Percentiles rank a stretch among this genome's conserved stretches.
These are phyloP conservation scores for Nannochloropsis oceanica DNA, from an alignment of 108 stramenopile species.

Conservation along the genomic window DNA sequence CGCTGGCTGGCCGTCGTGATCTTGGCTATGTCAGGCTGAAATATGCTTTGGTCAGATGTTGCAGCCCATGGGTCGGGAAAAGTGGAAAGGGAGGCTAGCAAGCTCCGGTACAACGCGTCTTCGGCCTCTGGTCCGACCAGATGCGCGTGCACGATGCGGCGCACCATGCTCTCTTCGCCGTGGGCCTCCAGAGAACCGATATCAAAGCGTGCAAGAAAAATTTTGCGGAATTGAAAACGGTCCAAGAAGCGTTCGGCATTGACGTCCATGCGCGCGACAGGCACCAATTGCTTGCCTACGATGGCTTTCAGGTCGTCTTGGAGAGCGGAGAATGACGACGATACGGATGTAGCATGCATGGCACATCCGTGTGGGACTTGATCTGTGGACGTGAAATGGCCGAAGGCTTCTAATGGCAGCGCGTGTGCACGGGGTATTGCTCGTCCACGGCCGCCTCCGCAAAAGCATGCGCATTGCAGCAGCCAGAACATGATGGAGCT, in stretches of 20 bases:
- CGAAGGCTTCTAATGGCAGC: too few species aligned
- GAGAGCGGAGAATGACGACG: background rate
- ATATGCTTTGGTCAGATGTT: background rate
- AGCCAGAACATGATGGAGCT: too few species aligned
- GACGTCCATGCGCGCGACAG: background rate
- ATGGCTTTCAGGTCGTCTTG: background rate
- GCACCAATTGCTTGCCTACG: background rate
- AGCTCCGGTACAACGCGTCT: background rate
- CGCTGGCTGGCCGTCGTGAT: background rate
- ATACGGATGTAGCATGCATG: too few species aligned
- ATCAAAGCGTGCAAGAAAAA: background rate
- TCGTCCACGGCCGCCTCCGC: too few species aligned
- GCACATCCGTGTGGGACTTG: too few species aligned
- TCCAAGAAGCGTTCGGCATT: background rate
- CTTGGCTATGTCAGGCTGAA: background rate
- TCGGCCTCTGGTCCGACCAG: background rate
- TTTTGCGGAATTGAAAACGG: background rate
- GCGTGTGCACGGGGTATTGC: too few species aligned
- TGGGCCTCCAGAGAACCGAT: background rate
- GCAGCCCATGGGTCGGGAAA: background rate
- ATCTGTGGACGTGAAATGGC: too few species aligned
- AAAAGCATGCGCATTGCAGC: too few species aligned
- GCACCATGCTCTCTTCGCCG: background rate
- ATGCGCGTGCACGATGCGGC: background rate
- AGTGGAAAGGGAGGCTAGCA: background rate